Evolutionary conservation across 257 asterid species (phyloP).

Genomic region (Linaria vulgaris): DNA sequence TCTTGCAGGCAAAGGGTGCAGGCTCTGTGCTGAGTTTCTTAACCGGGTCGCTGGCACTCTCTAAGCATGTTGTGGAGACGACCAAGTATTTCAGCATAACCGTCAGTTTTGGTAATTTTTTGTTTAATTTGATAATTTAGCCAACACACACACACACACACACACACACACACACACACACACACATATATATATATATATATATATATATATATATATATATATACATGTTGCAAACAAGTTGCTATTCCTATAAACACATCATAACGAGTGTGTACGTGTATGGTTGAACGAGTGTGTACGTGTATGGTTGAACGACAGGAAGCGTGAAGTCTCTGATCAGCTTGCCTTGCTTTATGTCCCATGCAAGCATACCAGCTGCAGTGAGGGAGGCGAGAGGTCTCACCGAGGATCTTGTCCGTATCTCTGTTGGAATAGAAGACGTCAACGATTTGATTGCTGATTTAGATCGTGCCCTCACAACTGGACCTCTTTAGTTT

Average conservation of each 20-base stretch:
- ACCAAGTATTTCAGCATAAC: slow-evolving; percentile 81
- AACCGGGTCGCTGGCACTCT: slow-evolving; percentile 76
- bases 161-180: too few relatives aligned
- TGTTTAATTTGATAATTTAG: neutral
- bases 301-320: too few relatives aligned
- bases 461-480: slow-evolving; percentile 66
- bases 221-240: too few relatives aligned
- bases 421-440: slow-evolving; percentile 76
- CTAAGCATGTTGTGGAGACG: slow-evolving; percentile 76
- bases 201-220: too few relatives aligned
- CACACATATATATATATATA: too few relatives aligned
- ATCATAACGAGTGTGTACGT: too few relatives aligned
- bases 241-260: too few relatives aligned
- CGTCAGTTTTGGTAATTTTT: slow-evolving; percentile 75
- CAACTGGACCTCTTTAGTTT: slow-evolving; percentile 52
- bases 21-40: slow-evolving; percentile 87
- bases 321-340: slow-evolving; percentile 82
- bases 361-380: slow-evolving; percentile 74
- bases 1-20: slow-evolving; percentile 84
- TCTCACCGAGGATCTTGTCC: slow-evolving; percentile 69
- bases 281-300: too few relatives aligned
- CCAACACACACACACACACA: slow-evolving; percentile 13
- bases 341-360: slow-evolving; percentile 84
- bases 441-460: slow-evolving; percentile 75
- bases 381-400: slow-evolving; percentile 68